A percentile compares a stretch with the other conserved stretches of the same genome.
phyloP scores from a whole-genome alignment of 2,329 filamentous ascomycete genomes.

The Neofusicoccum cordaticola region DNA sequence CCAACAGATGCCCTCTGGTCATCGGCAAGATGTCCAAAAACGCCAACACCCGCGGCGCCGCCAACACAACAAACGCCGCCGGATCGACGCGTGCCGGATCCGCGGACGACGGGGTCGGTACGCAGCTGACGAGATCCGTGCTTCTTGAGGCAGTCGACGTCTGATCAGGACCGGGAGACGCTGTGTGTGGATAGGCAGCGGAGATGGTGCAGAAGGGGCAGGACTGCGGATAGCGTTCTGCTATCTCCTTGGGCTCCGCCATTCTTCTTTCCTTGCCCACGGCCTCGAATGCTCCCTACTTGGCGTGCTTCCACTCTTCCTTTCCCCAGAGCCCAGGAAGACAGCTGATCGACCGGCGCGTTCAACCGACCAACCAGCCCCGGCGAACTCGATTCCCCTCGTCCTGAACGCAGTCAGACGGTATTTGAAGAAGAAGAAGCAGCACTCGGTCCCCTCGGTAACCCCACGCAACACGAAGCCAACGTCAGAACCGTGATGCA shows the following conservation, averaged over 20 bases:
- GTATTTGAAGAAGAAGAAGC: too few relatives aligned
- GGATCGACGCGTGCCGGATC: slow-evolving; percentile 33
- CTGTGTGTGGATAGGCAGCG: slow-evolving; percentile 42
- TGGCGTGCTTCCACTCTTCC: neutral
- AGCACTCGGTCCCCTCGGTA: too few relatives aligned
- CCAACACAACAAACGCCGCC: slow-evolving; percentile 64
- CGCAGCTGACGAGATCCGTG: slow-evolving; percentile 17
- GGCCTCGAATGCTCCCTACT: too few relatives aligned
- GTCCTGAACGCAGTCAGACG: too few relatives aligned
- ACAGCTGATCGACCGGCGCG: too few relatives aligned
- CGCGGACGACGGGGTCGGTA: slow-evolving; percentile 27
- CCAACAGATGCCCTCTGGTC: slow-evolving; percentile 75
- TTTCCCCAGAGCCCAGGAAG: too few relatives aligned
- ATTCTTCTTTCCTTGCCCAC: neutral
- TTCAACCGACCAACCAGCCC: too few relatives aligned
- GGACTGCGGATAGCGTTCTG: slow-evolving; percentile 36
- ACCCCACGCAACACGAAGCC: too few relatives aligned
- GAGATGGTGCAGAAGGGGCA: slow-evolving; percentile 62
- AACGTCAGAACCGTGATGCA: too few relatives aligned
- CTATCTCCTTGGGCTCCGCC: slow-evolving; percentile 1
- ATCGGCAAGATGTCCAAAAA: slow-evolving; percentile 95
- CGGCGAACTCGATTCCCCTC: too few relatives aligned
- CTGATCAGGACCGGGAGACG: too few relatives aligned
- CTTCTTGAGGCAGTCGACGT: too few relatives aligned
- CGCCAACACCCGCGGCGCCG: slow-evolving; percentile 72